phyloP scores from a whole-genome alignment of 2,329 filamentous ascomycete genomes.

The Venturia carpophila region DNA sequence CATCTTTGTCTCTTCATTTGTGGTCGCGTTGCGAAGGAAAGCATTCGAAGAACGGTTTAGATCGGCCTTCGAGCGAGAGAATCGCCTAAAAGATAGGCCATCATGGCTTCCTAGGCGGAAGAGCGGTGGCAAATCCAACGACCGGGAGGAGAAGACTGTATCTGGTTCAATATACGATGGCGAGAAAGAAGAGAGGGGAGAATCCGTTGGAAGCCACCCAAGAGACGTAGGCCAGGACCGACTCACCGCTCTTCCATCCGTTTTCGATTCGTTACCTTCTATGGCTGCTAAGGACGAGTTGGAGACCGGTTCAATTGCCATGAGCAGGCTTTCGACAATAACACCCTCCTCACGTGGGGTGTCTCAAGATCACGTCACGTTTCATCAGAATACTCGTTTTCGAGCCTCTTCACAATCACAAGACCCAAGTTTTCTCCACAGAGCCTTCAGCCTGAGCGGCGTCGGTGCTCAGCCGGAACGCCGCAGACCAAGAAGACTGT shows the following conservation, averaged over 20 bases:
- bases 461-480: conserved; percentile 29
- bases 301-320: neutral
- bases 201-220: neutral
- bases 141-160: neutral
- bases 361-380: conserved; percentile 9
- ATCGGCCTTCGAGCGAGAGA: conserved; percentile 8
- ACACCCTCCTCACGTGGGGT: neutral
- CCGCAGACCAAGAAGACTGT: neutral
- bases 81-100: neutral
- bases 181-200: neutral
- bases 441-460: conserved; percentile 28
- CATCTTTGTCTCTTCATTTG: conserved; percentile 59
- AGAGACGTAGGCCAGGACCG: neutral
- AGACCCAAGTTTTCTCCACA: conserved; percentile 20
- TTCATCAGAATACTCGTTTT: conserved; percentile 9
- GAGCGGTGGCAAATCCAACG: neutral
- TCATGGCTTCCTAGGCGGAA: neutral
- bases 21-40: conserved; percentile 52
- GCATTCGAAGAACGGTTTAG: conserved; percentile 57
- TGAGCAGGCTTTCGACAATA: neutral
- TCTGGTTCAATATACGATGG: neutral
- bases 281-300: neutral
- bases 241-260: neutral
- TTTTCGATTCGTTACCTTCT: neutral
- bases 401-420: neutral